Conservation (phyloP, 2,329 filamentous ascomycete genomes). For the Coleophoma eucalyptorum region DNA sequence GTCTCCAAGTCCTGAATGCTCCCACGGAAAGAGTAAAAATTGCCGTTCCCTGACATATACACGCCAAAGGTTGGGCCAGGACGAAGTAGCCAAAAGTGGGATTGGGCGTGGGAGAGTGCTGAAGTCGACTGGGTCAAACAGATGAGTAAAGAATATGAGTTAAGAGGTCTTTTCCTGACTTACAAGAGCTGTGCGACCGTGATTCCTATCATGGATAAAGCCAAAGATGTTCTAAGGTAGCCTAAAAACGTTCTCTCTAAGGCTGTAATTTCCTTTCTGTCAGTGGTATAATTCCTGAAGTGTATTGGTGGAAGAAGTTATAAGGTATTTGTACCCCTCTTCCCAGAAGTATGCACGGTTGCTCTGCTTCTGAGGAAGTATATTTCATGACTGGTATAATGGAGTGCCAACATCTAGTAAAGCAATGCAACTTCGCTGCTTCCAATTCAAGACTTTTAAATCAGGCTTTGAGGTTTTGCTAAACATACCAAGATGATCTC, state of each 20-base stretch:
- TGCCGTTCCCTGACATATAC: slow-evolving; percentile 35
- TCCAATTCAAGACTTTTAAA: slow-evolving; percentile 8
- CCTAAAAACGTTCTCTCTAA: slow-evolving; percentile 72
- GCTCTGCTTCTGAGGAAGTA: too few species aligned
- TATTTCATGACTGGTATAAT: too few species aligned
- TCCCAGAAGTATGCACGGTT: too few species aligned
- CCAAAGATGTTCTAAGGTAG: slow-evolving; percentile 67
- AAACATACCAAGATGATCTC: slow-evolving; percentile 52
- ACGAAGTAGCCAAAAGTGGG: slow-evolving; percentile 51
- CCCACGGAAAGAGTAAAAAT: slow-evolving; percentile 44
- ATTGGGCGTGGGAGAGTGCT: slow-evolving; percentile 29
- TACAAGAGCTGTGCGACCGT: slow-evolving; percentile 63
- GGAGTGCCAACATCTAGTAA: not conserved
- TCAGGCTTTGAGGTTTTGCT: slow-evolving; percentile 6
- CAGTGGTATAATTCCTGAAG: not conserved
- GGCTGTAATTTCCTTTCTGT: slow-evolving; percentile 38
- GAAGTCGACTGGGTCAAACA: slow-evolving; percentile 38
- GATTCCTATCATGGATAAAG: slow-evolving; percentile 65
- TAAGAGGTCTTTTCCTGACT: slow-evolving; percentile 3
- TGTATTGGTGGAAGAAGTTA: not conserved
- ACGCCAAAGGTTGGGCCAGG: slow-evolving; percentile 55
- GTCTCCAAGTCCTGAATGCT: slow-evolving; percentile 53
- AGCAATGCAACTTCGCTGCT: not conserved
- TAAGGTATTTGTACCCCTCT: too few species aligned
- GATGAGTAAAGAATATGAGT: slow-evolving; percentile 5